phyloP scores from a whole-genome alignment of 768 basidiomycete genomes.

The Russula lepida region DNA sequence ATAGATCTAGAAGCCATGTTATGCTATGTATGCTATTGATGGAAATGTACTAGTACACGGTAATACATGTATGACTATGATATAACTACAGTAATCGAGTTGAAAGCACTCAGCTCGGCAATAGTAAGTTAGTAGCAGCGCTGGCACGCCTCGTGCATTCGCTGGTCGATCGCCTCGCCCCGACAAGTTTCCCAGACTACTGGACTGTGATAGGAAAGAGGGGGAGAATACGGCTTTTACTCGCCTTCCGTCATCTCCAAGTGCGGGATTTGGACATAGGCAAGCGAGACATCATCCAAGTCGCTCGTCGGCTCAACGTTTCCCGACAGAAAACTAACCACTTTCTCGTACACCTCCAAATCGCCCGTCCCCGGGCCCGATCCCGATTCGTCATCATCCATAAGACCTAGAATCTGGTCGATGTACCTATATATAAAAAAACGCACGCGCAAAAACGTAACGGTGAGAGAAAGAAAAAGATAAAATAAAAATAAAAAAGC shows the following conservation, averaged over 20 bases:
- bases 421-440: not conserved
- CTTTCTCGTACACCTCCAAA: slow-evolving; percentile 12
- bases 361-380: slow-evolving; percentile 8
- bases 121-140: not conserved
- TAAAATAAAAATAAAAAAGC: not conserved
- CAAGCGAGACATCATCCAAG: slow-evolving; percentile 14
- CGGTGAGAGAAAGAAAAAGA: not conserved
- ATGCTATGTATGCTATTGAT: not conserved
- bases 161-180: not conserved
- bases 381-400: slow-evolving; percentile 8
- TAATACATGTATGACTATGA: not conserved
- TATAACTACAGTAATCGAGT: not conserved
- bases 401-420: slow-evolving; percentile 14
- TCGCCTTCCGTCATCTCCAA: slow-evolving; percentile 12
- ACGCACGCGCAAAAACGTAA: not conserved
- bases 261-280: slow-evolving; percentile 6
- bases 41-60: not conserved
- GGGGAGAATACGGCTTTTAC: no score
- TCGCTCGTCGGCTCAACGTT: slow-evolving; percentile 11
- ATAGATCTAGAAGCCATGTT: not conserved
- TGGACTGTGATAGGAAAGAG: not conserved
- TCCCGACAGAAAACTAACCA: slow-evolving; percentile 8
- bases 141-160: not conserved
- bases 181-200: no score
- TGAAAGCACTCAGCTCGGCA: not conserved